phyloP scores from a whole-genome alignment of 768 basidiomycete species.

The Paxillus involutus region DNA sequence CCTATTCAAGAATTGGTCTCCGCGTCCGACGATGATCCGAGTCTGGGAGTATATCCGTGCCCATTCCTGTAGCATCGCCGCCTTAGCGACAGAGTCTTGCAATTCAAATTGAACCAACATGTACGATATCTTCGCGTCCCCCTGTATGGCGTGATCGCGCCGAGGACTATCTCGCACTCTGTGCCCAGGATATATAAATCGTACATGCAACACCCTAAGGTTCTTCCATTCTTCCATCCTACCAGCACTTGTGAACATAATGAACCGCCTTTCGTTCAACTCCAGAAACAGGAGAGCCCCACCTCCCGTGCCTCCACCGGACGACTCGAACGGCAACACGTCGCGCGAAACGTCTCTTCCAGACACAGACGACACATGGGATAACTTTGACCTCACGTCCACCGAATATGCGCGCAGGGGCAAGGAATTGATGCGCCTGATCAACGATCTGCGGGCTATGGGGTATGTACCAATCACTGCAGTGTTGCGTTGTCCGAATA shows the following conservation, averaged over 20 bases:
- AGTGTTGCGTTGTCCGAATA: neutral
- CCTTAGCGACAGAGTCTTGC: too few species aligned
- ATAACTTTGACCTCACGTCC: conserved; percentile 23
- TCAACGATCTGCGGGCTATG: conserved; percentile 38
- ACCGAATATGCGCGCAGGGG: conserved; percentile 41
- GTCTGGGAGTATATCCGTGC: too few species aligned
- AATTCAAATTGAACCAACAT: too few species aligned
- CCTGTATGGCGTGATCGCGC: too few species aligned
- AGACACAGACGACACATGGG: conserved; percentile 10
- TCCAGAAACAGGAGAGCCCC: conserved; percentile 14
- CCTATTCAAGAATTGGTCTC: too few species aligned
- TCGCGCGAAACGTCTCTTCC: conserved; percentile 3
- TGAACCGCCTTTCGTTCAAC: neutral
- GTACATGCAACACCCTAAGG: neutral
- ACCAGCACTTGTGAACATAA: neutral
- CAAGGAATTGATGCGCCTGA: conserved; percentile 38
- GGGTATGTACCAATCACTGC: conserved; percentile 31
- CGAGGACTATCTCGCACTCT: neutral
- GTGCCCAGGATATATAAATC: neutral
- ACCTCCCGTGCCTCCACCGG: neutral
- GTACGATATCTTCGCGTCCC: too few species aligned
- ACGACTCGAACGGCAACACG: too few species aligned
- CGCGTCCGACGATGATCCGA: too few species aligned
- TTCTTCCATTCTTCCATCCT: neutral
- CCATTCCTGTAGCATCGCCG: too few species aligned